These are phyloP conservation scores for Cytospora leucostoma DNA, from an alignment of 2,329 filamentous ascomycete species.

Conservation along the genomic window DNA sequence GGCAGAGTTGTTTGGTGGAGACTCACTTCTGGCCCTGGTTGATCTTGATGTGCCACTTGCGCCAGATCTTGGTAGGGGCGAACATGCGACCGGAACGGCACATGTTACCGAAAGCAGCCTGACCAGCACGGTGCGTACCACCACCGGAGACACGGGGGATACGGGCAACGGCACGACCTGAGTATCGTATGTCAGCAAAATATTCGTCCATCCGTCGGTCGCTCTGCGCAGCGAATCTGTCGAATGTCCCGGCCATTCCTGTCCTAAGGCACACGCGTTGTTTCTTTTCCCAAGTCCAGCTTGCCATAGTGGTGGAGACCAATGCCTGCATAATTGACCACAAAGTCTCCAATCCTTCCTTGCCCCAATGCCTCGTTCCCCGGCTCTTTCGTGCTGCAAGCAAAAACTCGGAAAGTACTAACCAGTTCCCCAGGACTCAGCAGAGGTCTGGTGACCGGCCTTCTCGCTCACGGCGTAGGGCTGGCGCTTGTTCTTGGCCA, in stretches of 20 bases:
- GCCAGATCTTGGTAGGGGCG: slow-evolving; percentile 99
- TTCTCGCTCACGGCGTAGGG: slow-evolving; percentile 99
- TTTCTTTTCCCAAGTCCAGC: no score
- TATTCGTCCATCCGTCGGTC: slow-evolving; percentile 15
- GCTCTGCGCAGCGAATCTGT: neutral
- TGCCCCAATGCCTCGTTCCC: neutral
- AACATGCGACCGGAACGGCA: slow-evolving; percentile 99
- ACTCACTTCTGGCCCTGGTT: slow-evolving; percentile 95
- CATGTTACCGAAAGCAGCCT: slow-evolving; percentile 99
- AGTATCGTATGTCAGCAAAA: slow-evolving; percentile 33
- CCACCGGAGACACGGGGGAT: slow-evolving; percentile 99
- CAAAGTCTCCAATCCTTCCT: no score
- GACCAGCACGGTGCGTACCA: slow-evolving; percentile 99
- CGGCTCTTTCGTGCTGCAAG: neutral
- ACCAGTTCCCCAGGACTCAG: slow-evolving; percentile 99
- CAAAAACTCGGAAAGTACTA: slow-evolving; percentile 46
- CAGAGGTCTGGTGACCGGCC: slow-evolving; percentile 99
- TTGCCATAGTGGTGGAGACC: no score
- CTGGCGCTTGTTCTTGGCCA: slow-evolving; percentile 99
- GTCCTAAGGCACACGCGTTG: neutral
- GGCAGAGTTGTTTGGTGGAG: slow-evolving; percentile 25
- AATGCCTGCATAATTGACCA: no score
- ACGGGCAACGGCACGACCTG: slow-evolving; percentile 98
- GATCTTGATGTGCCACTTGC: slow-evolving; percentile 99
- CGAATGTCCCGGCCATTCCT: neutral